These are phyloP conservation scores for Magnusiomyces suaveolens DNA, from an alignment of 1,139 yeast genomes.

Conservation along the genomic window DNA sequence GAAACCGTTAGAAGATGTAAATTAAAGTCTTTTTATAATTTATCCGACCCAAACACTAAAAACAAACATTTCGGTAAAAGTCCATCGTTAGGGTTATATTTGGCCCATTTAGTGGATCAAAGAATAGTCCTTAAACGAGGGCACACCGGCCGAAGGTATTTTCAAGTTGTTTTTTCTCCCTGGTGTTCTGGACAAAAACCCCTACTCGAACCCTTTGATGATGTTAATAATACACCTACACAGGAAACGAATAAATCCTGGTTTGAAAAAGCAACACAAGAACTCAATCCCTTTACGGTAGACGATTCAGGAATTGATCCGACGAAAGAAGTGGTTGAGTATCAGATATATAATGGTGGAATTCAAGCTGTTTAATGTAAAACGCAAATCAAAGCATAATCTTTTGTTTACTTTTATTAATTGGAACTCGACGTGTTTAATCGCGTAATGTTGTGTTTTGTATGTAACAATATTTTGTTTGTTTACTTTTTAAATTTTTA, in stretches of 20 bases:
- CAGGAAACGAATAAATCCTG: not conserved
- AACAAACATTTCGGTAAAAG: slow-evolving; percentile 20
- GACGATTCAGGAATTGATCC: slow-evolving; percentile 1
- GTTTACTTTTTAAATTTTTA: too few species aligned
- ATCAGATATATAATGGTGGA: not conserved
- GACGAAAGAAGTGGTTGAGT: not conserved
- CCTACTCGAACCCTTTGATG: too few species aligned
- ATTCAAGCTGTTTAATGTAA: not conserved
- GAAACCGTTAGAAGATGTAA: not conserved
- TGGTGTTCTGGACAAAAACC: not conserved
- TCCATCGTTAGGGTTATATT: slow-evolving; percentile 39
- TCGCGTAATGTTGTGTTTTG: too few species aligned
- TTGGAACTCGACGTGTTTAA: too few species aligned
- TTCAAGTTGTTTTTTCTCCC: slow-evolving; percentile 3
- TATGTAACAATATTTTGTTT: too few species aligned
- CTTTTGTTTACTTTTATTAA: too few species aligned
- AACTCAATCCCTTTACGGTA: not conserved
- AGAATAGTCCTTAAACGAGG: slow-evolving; percentile 35
- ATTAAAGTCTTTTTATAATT: not conserved
- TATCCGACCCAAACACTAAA: not conserved
- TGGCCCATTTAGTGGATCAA: slow-evolving; percentile 37
- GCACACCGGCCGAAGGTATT: not conserved
- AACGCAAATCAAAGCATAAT: too few species aligned
- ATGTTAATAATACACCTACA: not conserved
- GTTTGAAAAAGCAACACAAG: not conserved